Percentiles rank a stretch among this genome's conserved stretches.
These are phyloP conservation scores for Heliamphora exappendiculata DNA, from an alignment of 148 eudicot species.

Conservation along the genomic window DNA sequence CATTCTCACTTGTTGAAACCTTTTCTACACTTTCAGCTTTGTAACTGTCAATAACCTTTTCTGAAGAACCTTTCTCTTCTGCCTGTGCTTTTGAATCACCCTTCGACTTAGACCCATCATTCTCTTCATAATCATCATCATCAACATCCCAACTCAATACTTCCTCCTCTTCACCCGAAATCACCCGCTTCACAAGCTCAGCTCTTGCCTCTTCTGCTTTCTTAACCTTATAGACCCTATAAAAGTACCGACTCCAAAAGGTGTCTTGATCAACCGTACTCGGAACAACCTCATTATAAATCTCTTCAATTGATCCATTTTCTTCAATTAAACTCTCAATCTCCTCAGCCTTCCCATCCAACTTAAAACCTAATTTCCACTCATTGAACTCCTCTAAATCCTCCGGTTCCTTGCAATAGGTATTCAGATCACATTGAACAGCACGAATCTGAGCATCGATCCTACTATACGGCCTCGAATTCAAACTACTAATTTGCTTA, in stretches of 20 bases:
- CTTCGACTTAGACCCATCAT: slow-evolving; percentile 3
- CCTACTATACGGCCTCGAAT: slow-evolving; percentile 48
- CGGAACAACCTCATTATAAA: slow-evolving; percentile 56
- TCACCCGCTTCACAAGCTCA: slow-evolving; percentile 60
- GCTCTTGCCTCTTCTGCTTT: slow-evolving; percentile 61
- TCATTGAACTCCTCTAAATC: slow-evolving; percentile 42
- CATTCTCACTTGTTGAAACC: slow-evolving; percentile 4
- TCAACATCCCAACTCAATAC: slow-evolving; percentile 90
- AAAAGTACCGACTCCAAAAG: slow-evolving; percentile 77
- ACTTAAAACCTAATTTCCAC: slow-evolving; percentile 58
- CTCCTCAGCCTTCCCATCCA: slow-evolving; percentile 42
- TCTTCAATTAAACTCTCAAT: slow-evolving; percentile 41
- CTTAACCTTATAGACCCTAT: slow-evolving; percentile 45
- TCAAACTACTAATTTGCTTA: background rate
- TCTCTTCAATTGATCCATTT: slow-evolving; percentile 34
- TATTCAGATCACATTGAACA: slow-evolving; percentile 49
- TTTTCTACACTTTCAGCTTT: slow-evolving; percentile 11
- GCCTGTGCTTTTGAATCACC: slow-evolving; percentile 5
- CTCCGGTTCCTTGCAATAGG: slow-evolving; percentile 55
- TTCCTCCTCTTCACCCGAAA: slow-evolving; percentile 56
- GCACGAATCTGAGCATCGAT: slow-evolving; percentile 48
- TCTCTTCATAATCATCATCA: slow-evolving; percentile 44
- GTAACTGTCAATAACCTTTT: background rate
- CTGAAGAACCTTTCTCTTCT: slow-evolving; percentile 13
- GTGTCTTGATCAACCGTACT: slow-evolving; percentile 38